These are phyloP conservation scores for Pisolithus marmoratus DNA, from an alignment of 768 basidiomycete genomes.

Conservation along the genomic window DNA sequence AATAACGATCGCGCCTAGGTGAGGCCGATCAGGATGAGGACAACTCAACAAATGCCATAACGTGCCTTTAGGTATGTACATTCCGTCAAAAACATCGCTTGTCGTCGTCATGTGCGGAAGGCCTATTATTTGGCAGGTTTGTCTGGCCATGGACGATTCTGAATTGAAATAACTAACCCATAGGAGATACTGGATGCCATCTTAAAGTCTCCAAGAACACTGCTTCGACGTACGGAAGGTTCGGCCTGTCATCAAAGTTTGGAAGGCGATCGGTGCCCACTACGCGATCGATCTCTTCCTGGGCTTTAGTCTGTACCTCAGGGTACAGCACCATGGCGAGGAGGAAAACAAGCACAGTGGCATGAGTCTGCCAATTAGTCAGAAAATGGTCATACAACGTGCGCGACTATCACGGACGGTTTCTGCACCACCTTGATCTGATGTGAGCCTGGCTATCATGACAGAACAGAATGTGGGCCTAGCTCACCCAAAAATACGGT, in stretches of 20 bases:
- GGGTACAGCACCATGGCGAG: conserved; percentile 31
- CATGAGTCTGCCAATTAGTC: conserved; percentile 8
- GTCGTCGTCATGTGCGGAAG: conserved; percentile 18
- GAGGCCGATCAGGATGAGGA: background rate
- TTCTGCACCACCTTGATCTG: conserved; percentile 18
- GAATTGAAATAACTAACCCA: conserved; percentile 14
- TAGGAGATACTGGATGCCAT: conserved; percentile 26
- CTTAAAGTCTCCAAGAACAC: conserved; percentile 26
- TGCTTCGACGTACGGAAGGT: conserved; percentile 28
- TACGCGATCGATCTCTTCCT: conserved; percentile 26
- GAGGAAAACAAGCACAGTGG: conserved; percentile 19
- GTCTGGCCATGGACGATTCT: background rate
- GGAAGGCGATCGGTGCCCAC: conserved; percentile 28
- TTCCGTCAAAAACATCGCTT: conserved; percentile 24
- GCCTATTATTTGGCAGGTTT: conserved; percentile 5
- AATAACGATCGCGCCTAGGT: conserved; percentile 15
- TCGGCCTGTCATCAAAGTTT: conserved; percentile 18
- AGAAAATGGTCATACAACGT: background rate
- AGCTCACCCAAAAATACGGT: conserved; percentile 19
- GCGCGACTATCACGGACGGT: conserved; percentile 12
- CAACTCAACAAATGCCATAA: background rate
- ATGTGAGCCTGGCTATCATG: background rate
- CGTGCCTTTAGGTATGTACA: conserved; percentile 27
- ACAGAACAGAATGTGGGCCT: too few relatives aligned
- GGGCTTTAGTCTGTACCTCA: conserved; percentile 25